Conservation (phyloP, 768 basidiomycete genomes). For the Boletales sp. region DNA sequence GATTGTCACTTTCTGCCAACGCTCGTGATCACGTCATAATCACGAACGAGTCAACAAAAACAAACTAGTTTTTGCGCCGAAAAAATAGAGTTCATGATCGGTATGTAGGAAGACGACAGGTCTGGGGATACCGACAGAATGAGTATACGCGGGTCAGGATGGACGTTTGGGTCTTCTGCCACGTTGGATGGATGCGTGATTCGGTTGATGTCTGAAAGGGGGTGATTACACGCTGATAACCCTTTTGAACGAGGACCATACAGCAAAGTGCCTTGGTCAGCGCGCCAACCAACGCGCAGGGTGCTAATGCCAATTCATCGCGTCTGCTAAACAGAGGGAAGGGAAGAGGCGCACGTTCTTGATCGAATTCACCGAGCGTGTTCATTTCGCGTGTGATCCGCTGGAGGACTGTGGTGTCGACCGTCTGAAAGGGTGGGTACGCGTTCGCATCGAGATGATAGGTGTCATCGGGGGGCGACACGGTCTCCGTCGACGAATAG, state of each 20-base stretch:
- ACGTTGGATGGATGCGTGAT: constrained; percentile 35
- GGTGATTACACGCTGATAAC: not conserved
- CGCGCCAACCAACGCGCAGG: constrained; percentile 79
- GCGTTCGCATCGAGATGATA: constrained; percentile 65
- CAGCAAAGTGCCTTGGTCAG: constrained; percentile 92
- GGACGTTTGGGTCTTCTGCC: constrained; percentile 30
- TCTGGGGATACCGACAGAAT: constrained; percentile 92
- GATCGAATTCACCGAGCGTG: constrained; percentile 42
- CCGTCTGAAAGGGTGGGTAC: constrained; percentile 78
- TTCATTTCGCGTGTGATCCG: constrained; percentile 64
- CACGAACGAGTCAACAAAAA: constrained; percentile 2
- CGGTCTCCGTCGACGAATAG: constrained; percentile 62
- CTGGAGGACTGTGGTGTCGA: constrained; percentile 64
- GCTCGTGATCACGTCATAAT: constrained; percentile 22
- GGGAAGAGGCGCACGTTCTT: constrained; percentile 36
- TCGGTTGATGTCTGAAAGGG: constrained; percentile 63
- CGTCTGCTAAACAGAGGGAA: not conserved
- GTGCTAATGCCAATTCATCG: constrained; percentile 35
- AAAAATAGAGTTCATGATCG: constrained; percentile 99
- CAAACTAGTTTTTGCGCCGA: constrained; percentile 94
- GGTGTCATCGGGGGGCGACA: constrained; percentile 31
- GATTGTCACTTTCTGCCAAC: constrained; percentile 84
- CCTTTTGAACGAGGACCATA: constrained; percentile 31
- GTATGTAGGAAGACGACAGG: constrained; percentile 87
- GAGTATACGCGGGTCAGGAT: constrained; percentile 56